These are phyloP conservation scores for Neurospora sp. DNA, from an alignment of 495 filamentous ascomycete species.

Conservation along the genomic window DNA sequence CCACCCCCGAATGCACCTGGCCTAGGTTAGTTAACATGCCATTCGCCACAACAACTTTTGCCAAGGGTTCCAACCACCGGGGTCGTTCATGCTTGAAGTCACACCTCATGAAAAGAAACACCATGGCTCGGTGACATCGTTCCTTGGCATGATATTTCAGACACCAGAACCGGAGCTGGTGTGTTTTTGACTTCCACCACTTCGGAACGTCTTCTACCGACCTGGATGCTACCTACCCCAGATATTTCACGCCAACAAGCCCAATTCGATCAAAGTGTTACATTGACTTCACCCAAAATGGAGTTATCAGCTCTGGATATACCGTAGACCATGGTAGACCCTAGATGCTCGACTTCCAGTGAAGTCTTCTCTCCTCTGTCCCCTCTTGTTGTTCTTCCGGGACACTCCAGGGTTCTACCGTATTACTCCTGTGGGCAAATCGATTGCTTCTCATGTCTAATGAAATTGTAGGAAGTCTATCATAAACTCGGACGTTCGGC, in stretches of 20 bases:
- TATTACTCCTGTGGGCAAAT: background rate
- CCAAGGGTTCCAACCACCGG: background rate
- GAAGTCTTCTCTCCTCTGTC: background rate
- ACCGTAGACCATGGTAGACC: background rate
- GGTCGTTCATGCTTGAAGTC: background rate
- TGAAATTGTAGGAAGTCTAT: background rate
- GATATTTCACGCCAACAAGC: background rate
- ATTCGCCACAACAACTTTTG: background rate
- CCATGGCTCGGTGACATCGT: background rate
- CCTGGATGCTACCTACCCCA: background rate
- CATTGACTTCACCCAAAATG: background rate
- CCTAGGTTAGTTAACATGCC: background rate
- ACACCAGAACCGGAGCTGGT: background rate
- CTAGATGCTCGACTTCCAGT: background rate
- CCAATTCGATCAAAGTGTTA: background rate
- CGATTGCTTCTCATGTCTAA: fast-evolving
- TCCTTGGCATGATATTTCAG: background rate
- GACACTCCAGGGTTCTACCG: background rate
- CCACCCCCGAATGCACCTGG: background rate
- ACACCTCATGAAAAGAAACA: background rate
- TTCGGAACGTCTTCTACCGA: background rate
- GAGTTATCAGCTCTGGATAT: background rate
- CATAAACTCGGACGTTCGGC: background rate
- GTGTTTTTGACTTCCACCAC: background rate
- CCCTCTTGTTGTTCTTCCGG: background rate